Base-by-base conservation (phyloP, 2,329 filamentous ascomycete genomes). In the Xylariaceae sp. region DNA sequence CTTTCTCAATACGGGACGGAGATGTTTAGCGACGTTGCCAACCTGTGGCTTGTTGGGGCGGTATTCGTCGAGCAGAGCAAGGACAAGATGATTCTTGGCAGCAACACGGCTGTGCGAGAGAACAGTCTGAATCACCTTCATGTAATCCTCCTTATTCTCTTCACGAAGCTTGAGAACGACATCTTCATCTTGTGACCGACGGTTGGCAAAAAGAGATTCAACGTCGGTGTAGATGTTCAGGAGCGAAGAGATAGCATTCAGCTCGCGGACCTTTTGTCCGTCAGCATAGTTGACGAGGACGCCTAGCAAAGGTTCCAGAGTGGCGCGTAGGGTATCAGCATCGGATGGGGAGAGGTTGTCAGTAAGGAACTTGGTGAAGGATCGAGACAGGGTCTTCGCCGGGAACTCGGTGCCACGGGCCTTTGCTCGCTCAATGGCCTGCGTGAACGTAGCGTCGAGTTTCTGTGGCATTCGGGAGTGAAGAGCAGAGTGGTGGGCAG, bases 391-490 rank as follows among this genome's bases (percentile, higher is more conserved):
- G 62, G 89, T 84, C 79, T 95, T 96, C 62, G 92, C 89, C 8
- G 94, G 94, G 80, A 99, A 99, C 71, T 99, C 94, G 8, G 83
- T 80, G 61, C 89, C 86, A 51, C 94, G 86, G 58, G 84, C 77
- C 74, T 87, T 89, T 48, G 92, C 86, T 61, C 89, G 88, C 60
- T 97, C 93, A 55, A 97, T 88, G 50, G 95, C 88, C 69, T 94
- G 89, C 10, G 87, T 86, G 66, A 99, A 88, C 65, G 85, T 86
- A 18, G 85, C 75, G 68, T 97, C 92, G 35, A 99, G 86, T 78
- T 93, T 97, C 73, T 93, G 88, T 0, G 94, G 94, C 89, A 97
- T 99, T 69, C 94, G 89, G 5, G 92, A 90, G 75, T 97, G 93
- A n/a, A 99, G 84, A 18, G 94, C 94, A 53, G 94, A 96, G 67